These are phyloP conservation scores for Penicillium sp. DNA, from an alignment of 2,329 filamentous ascomycete genomes.

Conservation along the genomic window DNA sequence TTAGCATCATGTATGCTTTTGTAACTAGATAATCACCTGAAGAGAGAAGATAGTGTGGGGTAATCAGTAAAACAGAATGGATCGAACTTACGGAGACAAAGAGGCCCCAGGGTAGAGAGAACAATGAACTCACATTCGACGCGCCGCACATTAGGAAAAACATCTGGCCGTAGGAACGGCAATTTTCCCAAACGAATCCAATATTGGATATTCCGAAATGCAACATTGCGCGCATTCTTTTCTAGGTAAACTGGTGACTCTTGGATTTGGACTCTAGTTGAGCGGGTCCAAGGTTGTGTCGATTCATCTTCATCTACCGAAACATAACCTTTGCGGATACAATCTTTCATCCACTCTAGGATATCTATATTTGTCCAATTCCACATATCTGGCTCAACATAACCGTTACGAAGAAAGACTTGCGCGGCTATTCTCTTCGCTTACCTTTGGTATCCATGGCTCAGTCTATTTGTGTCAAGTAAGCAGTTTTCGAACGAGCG, in stretches of 20 bases:
- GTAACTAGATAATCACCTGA: too few relatives aligned
- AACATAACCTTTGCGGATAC: not conserved
- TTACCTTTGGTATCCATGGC: too few relatives aligned
- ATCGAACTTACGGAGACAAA: too few relatives aligned
- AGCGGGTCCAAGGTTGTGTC: not conserved
- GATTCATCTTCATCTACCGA: not conserved
- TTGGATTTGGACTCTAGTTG: not conserved
- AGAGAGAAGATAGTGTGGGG: too few relatives aligned
- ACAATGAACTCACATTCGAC: too few relatives aligned
- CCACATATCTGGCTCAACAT: not conserved
- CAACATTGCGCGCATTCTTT: too few relatives aligned
- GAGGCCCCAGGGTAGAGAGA: too few relatives aligned
- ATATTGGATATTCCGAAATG: not conserved
- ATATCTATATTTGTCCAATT: not conserved
- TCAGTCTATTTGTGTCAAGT: too few relatives aligned
- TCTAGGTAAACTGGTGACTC: too few relatives aligned
- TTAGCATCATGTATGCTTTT: too few relatives aligned
- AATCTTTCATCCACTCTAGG: not conserved
- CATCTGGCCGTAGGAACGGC: not conserved
- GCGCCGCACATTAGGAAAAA: not conserved
- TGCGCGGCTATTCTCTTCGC: not conserved
- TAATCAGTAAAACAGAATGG: too few relatives aligned
- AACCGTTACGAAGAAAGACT: not conserved
- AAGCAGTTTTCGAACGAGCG: too few relatives aligned
- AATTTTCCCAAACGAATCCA: not conserved